These are phyloP conservation scores for Aegilops longissima DNA, from an alignment of 176 grass and related monocot genomes.

Conservation along the genomic window DNA sequence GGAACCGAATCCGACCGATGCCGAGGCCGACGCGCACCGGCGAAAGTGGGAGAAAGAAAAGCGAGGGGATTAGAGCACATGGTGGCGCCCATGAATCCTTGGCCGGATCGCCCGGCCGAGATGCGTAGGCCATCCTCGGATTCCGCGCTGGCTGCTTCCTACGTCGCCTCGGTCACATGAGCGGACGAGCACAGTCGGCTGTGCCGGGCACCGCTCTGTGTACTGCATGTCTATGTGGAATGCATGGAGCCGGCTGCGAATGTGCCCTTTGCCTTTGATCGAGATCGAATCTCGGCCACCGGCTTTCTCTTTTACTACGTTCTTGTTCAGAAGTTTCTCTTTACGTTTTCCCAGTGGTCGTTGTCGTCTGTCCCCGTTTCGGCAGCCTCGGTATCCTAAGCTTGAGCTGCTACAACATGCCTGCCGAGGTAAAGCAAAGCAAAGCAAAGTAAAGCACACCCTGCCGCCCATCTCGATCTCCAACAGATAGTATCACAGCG, in stretches of 20 bases:
- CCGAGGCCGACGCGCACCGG: neutral
- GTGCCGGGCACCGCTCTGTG: too few relatives aligned
- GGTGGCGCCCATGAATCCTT: constrained; percentile 15
- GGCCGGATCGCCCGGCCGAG: neutral
- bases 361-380: neutral
- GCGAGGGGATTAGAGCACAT: neutral
- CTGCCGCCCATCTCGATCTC: neutral
- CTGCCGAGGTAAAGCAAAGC: neutral
- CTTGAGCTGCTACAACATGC: neutral
- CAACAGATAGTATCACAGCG: too few relatives aligned
- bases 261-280: neutral
- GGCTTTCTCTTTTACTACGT: neutral
- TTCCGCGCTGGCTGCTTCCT: neutral
- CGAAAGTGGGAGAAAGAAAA: neutral
- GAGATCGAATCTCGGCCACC: neutral
- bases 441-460: neutral
- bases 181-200: too few relatives aligned
- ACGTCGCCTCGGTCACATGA: neutral
- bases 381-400: neutral
- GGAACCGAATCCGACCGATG: neutral
- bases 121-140: neutral
- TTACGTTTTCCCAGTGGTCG: neutral
- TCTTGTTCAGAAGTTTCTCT: neutral
- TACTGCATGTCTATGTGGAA: neutral
- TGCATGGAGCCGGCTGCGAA: neutral